Evolutionary conservation across 1,284 basidiomycete species (phyloP).

Genomic region (Meripilus lineatus): DNA sequence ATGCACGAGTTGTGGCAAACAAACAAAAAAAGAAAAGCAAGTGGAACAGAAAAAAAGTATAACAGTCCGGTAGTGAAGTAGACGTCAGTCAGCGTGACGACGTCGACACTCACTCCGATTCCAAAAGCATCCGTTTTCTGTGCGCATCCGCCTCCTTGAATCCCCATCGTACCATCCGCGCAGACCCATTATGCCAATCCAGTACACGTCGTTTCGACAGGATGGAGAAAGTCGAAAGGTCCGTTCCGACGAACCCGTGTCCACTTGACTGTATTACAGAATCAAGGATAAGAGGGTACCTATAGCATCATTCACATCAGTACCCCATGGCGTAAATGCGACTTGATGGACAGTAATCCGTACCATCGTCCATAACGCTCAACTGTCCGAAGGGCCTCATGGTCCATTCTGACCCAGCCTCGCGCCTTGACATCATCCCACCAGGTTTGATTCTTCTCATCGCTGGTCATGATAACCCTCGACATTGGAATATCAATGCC

Average conservation of each 20-base stretch:
- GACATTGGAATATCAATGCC: conserved; percentile 41
- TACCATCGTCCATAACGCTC: conserved; percentile 56
- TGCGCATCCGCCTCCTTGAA: conserved; percentile 34
- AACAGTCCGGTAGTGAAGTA: neutral
- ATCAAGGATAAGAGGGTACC: conserved; percentile 68
- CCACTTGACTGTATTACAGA: conserved; percentile 64
- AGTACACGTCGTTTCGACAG: conserved; percentile 58
- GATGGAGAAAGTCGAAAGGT: conserved; percentile 63
- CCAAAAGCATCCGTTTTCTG: conserved; percentile 11
- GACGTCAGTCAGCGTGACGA: neutral
- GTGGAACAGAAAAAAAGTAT: neutral
- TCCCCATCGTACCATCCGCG: conserved; percentile 52
- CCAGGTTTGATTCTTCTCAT: conserved; percentile 61
- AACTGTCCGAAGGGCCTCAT: conserved; percentile 41
- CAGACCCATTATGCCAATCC: conserved; percentile 56
- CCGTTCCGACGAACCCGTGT: conserved; percentile 65
- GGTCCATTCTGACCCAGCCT: conserved; percentile 62
- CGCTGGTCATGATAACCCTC: conserved; percentile 68
- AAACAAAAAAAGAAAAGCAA: too few species aligned
- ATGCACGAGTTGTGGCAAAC: too few species aligned
- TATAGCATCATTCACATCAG: conserved; percentile 19
- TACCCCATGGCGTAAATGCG: neutral
- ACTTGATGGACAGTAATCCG: conserved; percentile 20
- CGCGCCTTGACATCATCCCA: conserved; percentile 53
- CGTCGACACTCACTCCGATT: neutral